Conservation (phyloP, 179 eudicot genomes). For the Beta lomatogona region DNA sequence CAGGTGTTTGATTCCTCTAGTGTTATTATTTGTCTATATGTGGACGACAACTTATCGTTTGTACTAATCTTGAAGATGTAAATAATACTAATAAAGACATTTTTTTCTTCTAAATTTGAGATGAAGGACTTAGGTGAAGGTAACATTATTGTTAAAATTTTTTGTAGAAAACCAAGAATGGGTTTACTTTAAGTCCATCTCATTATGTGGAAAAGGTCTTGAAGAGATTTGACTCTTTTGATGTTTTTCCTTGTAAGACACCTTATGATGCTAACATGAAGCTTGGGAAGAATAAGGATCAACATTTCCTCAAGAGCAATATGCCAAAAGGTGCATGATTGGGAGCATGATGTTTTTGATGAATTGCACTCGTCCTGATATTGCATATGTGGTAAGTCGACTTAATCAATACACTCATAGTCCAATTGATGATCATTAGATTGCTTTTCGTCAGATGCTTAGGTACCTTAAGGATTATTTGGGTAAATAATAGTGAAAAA, state of each 20-base stretch:
- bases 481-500: too few species aligned
- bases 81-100: too few species aligned
- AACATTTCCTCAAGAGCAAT: background rate
- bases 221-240: background rate
- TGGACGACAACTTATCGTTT: too few species aligned
- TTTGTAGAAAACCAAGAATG: background rate
- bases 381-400: too few species aligned
- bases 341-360: background rate
- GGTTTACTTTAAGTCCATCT: background rate
- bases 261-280: conserved; percentile 4
- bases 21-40: background rate
- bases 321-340: background rate
- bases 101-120: too few species aligned
- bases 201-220: conserved; percentile 5
- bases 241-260: background rate
- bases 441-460: background rate
- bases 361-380: background rate
- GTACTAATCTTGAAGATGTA: too few species aligned
- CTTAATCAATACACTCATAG: too few species aligned
- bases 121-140: too few species aligned
- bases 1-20: background rate
- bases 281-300: background rate
- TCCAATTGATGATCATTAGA: background rate
- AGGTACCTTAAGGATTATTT: background rate
- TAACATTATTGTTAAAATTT: background rate